phyloP scores from a whole-genome alignment of 345 rosid genomes.

The Citrus cavaleriei region DNA sequence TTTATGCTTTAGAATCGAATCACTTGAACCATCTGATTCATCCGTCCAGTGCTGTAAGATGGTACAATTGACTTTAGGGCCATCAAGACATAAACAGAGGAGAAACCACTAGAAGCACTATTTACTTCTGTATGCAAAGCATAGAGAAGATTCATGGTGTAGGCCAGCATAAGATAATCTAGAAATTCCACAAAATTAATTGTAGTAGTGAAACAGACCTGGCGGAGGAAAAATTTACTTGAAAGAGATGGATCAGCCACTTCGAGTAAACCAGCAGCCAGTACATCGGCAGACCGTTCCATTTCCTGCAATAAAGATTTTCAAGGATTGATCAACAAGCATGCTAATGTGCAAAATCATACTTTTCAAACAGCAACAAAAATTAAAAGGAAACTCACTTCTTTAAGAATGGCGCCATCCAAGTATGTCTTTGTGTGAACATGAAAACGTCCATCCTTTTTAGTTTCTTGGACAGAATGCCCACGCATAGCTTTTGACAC shows the following conservation, averaged over 20 bases:
- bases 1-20: conserved; percentile 87
- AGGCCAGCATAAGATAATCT: background rate
- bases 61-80: conserved; percentile 19
- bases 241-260: conserved; percentile 95
- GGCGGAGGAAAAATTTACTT: conserved; percentile 81
- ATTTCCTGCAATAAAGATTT: conserved; percentile 63
- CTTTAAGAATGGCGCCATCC: conserved; percentile 96
- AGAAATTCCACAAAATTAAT: conserved; percentile 3
- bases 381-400: conserved; percentile 46
- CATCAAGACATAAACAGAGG: conserved; percentile 10
- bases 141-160: background rate
- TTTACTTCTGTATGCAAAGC: background rate
- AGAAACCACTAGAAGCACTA: background rate
- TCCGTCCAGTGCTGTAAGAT: conserved; percentile 74
- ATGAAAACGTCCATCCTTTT: conserved; percentile 89
- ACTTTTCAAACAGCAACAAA: background rate
- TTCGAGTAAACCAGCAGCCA: conserved; percentile 97
- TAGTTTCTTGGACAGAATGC: conserved; percentile 96
- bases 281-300: conserved; percentile 96
- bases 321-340: background rate
- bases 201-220: conserved; percentile 47
- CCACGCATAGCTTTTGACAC: conserved; percentile 97
- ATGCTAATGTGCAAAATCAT: background rate
- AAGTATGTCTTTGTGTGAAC: conserved; percentile 91
- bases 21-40: conserved; percentile 61